Conservation (phyloP, 192 early-diverging fungal species). For the Geranomyces variabilis region DNA sequence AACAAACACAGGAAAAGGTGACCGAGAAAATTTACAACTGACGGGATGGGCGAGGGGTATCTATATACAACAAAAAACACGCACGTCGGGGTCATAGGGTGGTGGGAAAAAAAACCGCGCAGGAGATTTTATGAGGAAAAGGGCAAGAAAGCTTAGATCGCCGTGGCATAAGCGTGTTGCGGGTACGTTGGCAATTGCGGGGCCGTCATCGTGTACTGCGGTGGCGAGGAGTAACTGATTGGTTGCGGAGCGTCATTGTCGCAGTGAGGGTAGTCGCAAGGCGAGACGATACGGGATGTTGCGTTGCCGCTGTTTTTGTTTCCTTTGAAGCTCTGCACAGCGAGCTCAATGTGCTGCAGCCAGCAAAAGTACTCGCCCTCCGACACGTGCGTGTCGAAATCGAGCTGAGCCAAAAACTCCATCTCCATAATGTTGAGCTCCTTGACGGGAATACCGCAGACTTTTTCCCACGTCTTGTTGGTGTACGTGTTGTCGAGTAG, state of each 20-base stretch:
- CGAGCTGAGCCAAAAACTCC: constrained; percentile 78
- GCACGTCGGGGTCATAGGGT: too few relatives aligned
- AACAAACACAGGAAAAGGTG: background rate
- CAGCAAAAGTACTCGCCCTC: constrained; percentile 73
- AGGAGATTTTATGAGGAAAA: too few relatives aligned
- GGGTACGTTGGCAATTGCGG: too few relatives aligned
- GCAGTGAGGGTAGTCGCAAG: too few relatives aligned
- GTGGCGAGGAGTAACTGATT: too few relatives aligned
- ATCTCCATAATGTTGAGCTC: constrained; percentile 86
- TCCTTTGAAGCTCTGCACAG: background rate
- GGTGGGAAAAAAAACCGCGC: too few relatives aligned
- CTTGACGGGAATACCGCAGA: constrained; percentile 74
- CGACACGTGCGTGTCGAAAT: constrained; percentile 73
- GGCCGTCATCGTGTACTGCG: too few relatives aligned
- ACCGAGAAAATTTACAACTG: background rate
- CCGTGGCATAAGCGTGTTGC: too few relatives aligned
- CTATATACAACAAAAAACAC: background rate
- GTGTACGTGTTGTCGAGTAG: constrained; percentile 90
- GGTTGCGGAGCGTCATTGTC: too few relatives aligned
- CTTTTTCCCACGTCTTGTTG: constrained; percentile 87
- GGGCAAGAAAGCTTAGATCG: too few relatives aligned
- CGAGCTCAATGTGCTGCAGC: constrained; percentile 42
- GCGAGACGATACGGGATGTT: too few relatives aligned
- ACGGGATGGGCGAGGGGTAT: background rate
- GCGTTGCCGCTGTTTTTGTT: too few relatives aligned